Base-by-base conservation (phyloP, 352 stramenopile species). In the Globisporangium parvum region DNA sequence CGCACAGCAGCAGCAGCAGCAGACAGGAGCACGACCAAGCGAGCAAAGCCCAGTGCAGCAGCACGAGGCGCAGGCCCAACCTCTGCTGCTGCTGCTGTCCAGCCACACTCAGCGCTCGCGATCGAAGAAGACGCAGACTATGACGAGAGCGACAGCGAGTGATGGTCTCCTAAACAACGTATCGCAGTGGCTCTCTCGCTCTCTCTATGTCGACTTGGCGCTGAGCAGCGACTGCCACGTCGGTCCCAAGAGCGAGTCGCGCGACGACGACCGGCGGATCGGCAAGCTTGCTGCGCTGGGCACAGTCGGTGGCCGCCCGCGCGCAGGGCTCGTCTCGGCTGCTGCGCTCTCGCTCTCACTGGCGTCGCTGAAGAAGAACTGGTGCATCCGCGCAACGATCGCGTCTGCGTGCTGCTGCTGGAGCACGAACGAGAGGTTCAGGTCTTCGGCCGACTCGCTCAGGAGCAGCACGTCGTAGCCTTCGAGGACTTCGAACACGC, bases 361-460 rank as follows among this genome's bases (percentile, higher is more conserved):
- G 42, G 60, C 58, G 44, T 48, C 53, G 18, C 65, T 60, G 57
- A 94, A 93, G 51, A 94, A 91, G 53, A 75, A 87, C 48, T 72
- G 60, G 60, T 94, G 85, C 80, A 95, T 90, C 33, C 75, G 78
- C 51, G 71, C 69, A 33, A 95, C 84, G n/a, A 95, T 63, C 4
- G 77, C 75, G 50, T 93, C 80, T 28, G 86, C 81, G 42, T 85
- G 68, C 49, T 80, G 75, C 52, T 93, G 75, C 66, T 89, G 71
- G n/a, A 96, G 63, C 23, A 96, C 86, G 53, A 96, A 96, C 42
- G 82, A 93, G 57, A 96, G 62, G 62, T 96, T 96, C n/a, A 96
- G 60, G 63, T 96, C 86, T 68, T 96, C 86, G 10, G 86, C 81
- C 28, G 85, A 93, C 42, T 93, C 86, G 49, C 79, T 93, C 9